These are phyloP conservation scores for Lepidopterella palustris DNA, from an alignment of 495 filamentous ascomycete genomes.

Conservation along the genomic window DNA sequence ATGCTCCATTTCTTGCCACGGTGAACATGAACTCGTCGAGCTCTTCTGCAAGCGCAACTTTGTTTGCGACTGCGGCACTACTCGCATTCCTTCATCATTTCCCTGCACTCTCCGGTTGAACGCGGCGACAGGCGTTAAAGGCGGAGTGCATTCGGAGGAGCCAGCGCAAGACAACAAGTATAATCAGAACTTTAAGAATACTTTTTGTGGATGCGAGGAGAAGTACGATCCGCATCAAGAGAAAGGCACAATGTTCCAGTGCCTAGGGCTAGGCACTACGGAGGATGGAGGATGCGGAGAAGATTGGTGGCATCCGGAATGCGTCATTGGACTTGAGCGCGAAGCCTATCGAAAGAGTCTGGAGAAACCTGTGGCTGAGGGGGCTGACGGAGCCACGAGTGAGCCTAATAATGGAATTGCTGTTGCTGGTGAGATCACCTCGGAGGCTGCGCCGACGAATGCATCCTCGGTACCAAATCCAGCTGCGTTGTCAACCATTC, in stretches of 20 bases:
- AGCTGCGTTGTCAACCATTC: slow-evolving; percentile 2
- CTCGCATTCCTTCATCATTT: slow-evolving; percentile 59
- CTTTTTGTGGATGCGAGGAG: slow-evolving; percentile 84
- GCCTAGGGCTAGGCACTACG: slow-evolving; percentile 72
- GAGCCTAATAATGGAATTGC: slow-evolving; percentile 13
- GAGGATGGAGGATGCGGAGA: slow-evolving; percentile 88
- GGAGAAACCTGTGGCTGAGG: slow-evolving; percentile 12
- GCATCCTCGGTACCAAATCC: slow-evolving; percentile 7
- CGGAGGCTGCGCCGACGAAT: slow-evolving; percentile 11
- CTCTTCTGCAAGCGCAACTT: slow-evolving; percentile 94
- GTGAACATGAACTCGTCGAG: slow-evolving; percentile 90
- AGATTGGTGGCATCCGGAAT: slow-evolving; percentile 99
- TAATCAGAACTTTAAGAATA: slow-evolving; percentile 89
- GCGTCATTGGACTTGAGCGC: slow-evolving; percentile 68
- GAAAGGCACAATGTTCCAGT: slow-evolving; percentile 99
- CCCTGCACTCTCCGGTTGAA: slow-evolving; percentile 76
- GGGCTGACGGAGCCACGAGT: slow-evolving; percentile 3
- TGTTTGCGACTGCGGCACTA: slow-evolving; percentile 93
- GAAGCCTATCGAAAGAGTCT: slow-evolving; percentile 40
- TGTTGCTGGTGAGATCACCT: slow-evolving; percentile 20
- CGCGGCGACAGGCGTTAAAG: slow-evolving; percentile 63
- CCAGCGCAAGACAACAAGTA: slow-evolving; percentile 73
- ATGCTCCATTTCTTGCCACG: slow-evolving; percentile 93
- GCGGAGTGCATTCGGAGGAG: slow-evolving; percentile 65
- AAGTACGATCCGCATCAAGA: slow-evolving; percentile 80